Evolutionary conservation across 495 filamentous ascomycete species (phyloP).

Genomic region (Glonium stellatum): DNA sequence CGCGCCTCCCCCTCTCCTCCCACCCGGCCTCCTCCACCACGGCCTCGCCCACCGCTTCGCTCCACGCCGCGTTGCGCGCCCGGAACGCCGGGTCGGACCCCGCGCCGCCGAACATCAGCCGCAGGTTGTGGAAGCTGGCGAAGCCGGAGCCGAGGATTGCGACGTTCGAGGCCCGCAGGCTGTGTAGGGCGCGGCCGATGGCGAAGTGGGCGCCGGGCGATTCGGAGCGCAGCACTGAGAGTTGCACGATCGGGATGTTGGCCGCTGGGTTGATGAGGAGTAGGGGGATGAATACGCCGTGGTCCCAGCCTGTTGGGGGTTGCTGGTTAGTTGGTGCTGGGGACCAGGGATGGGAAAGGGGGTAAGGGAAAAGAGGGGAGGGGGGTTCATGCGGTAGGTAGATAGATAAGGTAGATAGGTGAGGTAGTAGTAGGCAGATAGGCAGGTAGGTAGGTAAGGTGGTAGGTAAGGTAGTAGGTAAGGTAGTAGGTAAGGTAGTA

Average conservation of each 20-base stretch:
- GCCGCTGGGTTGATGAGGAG: slow-evolving; percentile 31
- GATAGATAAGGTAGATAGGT: too few species aligned
- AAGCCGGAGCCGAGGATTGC: slow-evolving; percentile 35
- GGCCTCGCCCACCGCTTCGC: slow-evolving; percentile 22
- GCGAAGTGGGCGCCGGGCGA: slow-evolving; percentile 26
- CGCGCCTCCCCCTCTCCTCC: slow-evolving; percentile 16
- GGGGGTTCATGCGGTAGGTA: too few species aligned
- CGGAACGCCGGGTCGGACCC: slow-evolving; percentile 16
- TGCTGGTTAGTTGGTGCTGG: too few species aligned
- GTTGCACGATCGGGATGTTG: slow-evolving; percentile 33
- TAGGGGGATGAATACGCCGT: slow-evolving; percentile 39
- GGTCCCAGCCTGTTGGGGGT: slow-evolving; percentile 37
- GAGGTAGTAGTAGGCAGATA: too few species aligned
- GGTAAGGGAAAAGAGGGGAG: too few species aligned
- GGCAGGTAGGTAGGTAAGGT: too few species aligned
- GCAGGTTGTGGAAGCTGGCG: slow-evolving; percentile 33
- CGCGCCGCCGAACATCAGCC: slow-evolving; percentile 26
- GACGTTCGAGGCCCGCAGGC: slow-evolving; percentile 28
- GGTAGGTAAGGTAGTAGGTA: too few species aligned
- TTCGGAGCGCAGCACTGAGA: slow-evolving; percentile 32
- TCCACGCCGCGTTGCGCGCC: slow-evolving; percentile 28
- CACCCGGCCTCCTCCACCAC: slow-evolving; percentile 19
- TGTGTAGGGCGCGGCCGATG: slow-evolving; percentile 29
- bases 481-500: too few species aligned
- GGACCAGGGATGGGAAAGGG: too few species aligned